phyloP scores from a whole-genome alignment of 2,329 filamentous ascomycete genomes.

The Cordyceps cateniannulata region DNA sequence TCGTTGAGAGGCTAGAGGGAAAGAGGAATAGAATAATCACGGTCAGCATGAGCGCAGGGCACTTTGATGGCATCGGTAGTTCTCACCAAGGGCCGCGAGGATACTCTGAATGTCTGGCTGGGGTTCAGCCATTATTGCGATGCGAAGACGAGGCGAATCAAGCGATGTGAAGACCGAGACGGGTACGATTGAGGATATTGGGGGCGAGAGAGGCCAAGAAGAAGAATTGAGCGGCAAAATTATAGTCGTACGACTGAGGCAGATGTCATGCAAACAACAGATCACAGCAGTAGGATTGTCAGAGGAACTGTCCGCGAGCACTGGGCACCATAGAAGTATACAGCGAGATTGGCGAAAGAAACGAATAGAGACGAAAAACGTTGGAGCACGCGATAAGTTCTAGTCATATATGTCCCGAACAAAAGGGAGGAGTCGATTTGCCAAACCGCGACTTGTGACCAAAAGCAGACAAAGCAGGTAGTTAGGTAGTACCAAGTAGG shows the following conservation, averaged over 20 bases:
- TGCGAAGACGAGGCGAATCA: neutral
- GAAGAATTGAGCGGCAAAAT: neutral
- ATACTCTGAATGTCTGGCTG: conserved; percentile 40
- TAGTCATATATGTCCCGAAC: conserved; percentile 5
- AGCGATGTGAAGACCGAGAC: neutral
- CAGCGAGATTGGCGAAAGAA: neutral
- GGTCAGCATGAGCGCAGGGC: conserved; percentile 9
- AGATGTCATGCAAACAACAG: conserved; percentile 6
- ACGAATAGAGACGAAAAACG: neutral
- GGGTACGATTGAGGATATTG: neutral
- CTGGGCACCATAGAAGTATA: conserved; percentile 3
- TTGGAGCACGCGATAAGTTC: conserved; percentile 8
- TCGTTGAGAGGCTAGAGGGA: conserved; percentile 36
- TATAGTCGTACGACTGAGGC: conserved; percentile 1
- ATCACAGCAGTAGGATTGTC: conserved; percentile 1
- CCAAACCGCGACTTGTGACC: neutral
- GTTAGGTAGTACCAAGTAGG: too few relatives aligned
- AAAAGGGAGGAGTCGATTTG: neutral
- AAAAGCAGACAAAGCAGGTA: neutral
- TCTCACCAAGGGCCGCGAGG: conserved; percentile 42
- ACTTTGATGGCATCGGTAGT: neutral
- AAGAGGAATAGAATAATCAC: conserved; percentile 18
- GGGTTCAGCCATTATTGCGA: conserved; percentile 22
- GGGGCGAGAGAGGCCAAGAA: neutral
- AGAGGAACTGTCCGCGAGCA: conserved; percentile 3